A percentile compares a stretch with the other conserved stretches of the same genome.
phyloP scores from a whole-genome alignment of 139 green algal genomes.

The Tetratostichococcus sp. region DNA sequence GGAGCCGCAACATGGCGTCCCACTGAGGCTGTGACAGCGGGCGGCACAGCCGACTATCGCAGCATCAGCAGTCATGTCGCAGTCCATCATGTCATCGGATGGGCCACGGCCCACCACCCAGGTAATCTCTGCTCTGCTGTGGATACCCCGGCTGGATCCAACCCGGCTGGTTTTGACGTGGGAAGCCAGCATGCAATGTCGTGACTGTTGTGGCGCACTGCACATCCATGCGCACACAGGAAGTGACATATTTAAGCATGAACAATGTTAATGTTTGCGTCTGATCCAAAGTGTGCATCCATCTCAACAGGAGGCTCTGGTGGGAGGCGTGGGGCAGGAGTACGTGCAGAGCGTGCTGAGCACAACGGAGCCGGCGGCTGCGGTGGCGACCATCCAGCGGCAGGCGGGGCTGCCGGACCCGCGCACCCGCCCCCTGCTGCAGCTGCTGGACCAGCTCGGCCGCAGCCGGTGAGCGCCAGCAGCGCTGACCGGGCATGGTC shows the following conservation, averaged over 20 bases:
- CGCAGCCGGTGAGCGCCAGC: conserved; percentile 14
- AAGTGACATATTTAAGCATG: too few species aligned
- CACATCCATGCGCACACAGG: too few species aligned
- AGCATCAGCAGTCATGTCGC: not conserved
- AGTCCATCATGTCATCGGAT: not conserved
- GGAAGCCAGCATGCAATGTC: too few species aligned
- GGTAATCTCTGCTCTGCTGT: not conserved
- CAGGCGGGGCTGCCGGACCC: conserved; percentile 40
- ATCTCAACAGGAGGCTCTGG: conserved; percentile 19
- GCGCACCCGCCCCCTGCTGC: conserved; percentile 61
- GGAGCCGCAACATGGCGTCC: not conserved
- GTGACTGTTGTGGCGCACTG: too few species aligned
- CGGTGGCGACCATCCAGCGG: conserved; percentile 43
- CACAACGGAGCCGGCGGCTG: conserved; percentile 31
- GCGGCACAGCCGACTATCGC: too few species aligned
- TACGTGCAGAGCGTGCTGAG: conserved; percentile 40
- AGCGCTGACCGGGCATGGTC: too few species aligned
- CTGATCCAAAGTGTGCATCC: too few species aligned
- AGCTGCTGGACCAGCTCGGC: conserved; percentile 69
- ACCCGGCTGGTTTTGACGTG: too few species aligned
- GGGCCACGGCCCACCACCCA: not conserved
- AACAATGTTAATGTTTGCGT: too few species aligned
- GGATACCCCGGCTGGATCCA: too few species aligned
- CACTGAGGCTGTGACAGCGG: too few species aligned
- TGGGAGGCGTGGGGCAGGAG: conserved; percentile 27